These are phyloP conservation scores for Coniella vitis DNA, from an alignment of 2,329 filamentous ascomycete species.

Conservation along the genomic window DNA sequence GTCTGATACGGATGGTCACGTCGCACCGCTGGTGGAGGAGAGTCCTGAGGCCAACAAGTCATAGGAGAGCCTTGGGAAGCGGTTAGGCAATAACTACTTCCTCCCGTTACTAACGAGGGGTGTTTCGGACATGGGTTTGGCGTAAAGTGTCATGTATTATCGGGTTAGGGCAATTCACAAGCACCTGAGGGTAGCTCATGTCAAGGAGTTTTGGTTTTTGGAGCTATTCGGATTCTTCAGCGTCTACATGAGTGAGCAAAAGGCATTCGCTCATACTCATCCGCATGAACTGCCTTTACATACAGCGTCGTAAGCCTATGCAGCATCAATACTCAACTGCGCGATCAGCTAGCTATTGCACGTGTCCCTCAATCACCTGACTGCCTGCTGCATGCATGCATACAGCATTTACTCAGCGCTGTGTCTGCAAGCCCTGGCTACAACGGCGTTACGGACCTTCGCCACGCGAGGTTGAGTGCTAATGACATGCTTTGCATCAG, in stretches of 20 bases:
- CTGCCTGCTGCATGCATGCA: neutral
- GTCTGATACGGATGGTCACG: conserved; percentile 2
- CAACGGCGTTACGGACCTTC: neutral
- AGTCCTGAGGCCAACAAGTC: conserved; percentile 27
- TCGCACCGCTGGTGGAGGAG: conserved; percentile 29
- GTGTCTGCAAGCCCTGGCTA: neutral
- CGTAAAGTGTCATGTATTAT: neutral
- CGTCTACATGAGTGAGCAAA: neutral
- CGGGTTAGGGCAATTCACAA: too few relatives aligned
- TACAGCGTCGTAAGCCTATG: neutral
- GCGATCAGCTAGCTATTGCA: neutral
- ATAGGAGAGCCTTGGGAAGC: neutral
- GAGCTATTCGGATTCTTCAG: neutral
- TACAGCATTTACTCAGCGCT: too few relatives aligned
- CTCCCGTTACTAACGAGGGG: neutral
- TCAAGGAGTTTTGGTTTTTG: neutral
- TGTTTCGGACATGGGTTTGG: neutral
- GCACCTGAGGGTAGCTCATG: neutral
- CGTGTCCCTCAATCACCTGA: neutral
- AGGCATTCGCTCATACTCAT: neutral
- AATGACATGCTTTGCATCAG: neutral
- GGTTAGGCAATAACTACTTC: neutral
- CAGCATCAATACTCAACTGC: neutral
- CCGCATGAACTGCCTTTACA: neutral
- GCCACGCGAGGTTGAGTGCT: neutral